Base-by-base conservation (phyloP, 768 basidiomycete genomes). In the Phaffia tasmanica region DNA sequence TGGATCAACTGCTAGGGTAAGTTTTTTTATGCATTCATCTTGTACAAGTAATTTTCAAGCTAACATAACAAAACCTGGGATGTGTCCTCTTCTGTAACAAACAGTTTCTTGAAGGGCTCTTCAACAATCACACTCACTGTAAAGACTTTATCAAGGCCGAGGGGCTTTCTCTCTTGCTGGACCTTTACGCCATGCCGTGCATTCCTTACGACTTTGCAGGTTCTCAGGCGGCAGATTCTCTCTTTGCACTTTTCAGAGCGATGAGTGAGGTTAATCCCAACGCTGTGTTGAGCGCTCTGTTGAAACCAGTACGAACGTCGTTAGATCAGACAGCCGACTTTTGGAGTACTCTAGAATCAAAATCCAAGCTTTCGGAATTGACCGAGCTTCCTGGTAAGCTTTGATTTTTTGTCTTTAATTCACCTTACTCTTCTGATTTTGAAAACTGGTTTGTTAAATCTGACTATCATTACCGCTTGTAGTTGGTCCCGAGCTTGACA, bases 61-160 rank as follows among this genome's bases (percentile, higher is more conserved):
- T 42, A 42, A 42, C 35, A 42, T 5, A 5, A 42, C 11, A 11
- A 42, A 42, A 42, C 11, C 11, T 11, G 5, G 53, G 29, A 5
- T 54, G n/a, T 16, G 53, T 15, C 5, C n/a, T n/a, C n/a, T n/a
- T n/a, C 64, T 65, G 21, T 48, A 3, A n/a, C 18, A 21, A n/a
- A 9, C 71, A 93, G 89, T 93, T 95, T 76, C 81, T 93, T 63
- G 90, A 93, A 75, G 93, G 95, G 7, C 81, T 98, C 51, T 93
- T 98, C 79, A 91, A 93, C 72, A 92, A 94, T 73, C 81, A 84
- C 1, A 83, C 85, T 27, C 89, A 97, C 75, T 88, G 88, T 79
- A 84, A 84, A 70, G 94, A 97, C 71, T 97, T 97, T 75, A 83
- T 95, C 68, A 80, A 82, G 68, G 80, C 85, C 5, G 83, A 92